Evolutionary conservation across 352 stramenopile genomes (phyloP).

Genomic region (Sclerospora graminicola): DNA sequence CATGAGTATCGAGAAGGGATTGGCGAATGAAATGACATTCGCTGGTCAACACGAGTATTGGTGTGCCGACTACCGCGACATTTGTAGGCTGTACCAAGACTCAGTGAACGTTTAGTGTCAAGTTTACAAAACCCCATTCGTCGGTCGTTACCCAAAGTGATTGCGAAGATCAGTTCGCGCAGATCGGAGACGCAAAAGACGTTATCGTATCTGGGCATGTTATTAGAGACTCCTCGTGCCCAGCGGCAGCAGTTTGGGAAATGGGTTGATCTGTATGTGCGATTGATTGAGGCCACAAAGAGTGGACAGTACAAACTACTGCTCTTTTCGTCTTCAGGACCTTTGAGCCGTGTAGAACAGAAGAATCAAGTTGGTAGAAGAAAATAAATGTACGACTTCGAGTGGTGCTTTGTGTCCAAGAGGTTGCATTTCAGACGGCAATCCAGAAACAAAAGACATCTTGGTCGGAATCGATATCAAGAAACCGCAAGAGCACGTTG

Average conservation of each 20-base stretch:
- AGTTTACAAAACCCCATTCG: conserved; percentile 45
- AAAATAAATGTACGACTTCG: conserved; percentile 23
- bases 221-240: conserved; percentile 9
- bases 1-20: conserved; percentile 40
- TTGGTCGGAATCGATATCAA: background rate
- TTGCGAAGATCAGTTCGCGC: conserved; percentile 26
- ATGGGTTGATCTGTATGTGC: conserved; percentile 21
- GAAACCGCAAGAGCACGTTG: background rate
- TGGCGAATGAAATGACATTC: conserved; percentile 47
- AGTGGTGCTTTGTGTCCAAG: background rate
- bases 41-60: conserved; percentile 39
- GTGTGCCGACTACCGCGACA: conserved; percentile 14
- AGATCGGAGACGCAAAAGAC: conserved; percentile 12
- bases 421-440: background rate
- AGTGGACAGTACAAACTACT: conserved; percentile 20
- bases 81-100: conserved; percentile 23
- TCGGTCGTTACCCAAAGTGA: conserved; percentile 31
- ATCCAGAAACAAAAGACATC: background rate
- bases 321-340: background rate
- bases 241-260: conserved; percentile 25
- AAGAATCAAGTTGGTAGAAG: background rate
- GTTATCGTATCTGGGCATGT: conserved; percentile 15
- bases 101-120: conserved; percentile 26
- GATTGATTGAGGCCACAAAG: conserved; percentile 22
- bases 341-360: conserved; percentile 20